These are phyloP conservation scores for Sordariomycetes sp. DNA, from an alignment of 2,329 filamentous ascomycete genomes.

Conservation along the genomic window DNA sequence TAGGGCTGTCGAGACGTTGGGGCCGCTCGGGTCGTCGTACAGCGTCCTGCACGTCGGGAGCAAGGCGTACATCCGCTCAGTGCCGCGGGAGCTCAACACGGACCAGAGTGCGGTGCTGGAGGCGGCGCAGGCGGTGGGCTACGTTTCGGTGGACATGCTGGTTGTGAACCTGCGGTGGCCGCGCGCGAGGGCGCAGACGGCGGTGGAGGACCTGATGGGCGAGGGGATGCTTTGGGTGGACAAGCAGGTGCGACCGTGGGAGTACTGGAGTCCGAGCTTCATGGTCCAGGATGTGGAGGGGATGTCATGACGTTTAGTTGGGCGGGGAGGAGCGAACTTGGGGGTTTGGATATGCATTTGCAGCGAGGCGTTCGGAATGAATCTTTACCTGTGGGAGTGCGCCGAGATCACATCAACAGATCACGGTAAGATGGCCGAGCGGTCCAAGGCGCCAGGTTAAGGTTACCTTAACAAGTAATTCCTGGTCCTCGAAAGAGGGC, in stretches of 20 bases:
- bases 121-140: conserved; percentile 79
- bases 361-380: not conserved
- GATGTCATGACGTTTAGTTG: conserved; percentile 8
- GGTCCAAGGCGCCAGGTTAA: too few relatives aligned
- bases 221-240: conserved; percentile 94
- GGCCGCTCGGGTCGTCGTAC: conserved; percentile 80
- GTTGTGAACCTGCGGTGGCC: conserved; percentile 81
- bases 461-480: too few relatives aligned
- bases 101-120: conserved; percentile 90
- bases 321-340: conserved; percentile 1
- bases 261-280: conserved; percentile 84
- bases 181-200: conserved; percentile 69
- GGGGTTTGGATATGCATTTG: not conserved
- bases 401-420: not conserved
- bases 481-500: too few relatives aligned
- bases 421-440: not conserved
- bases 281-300: conserved; percentile 35
- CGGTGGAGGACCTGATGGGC: conserved; percentile 76
- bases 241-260: conserved; percentile 62
- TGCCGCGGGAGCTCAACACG: conserved; percentile 88
- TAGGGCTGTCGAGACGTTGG: conserved; percentile 74
- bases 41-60: conserved; percentile 72
- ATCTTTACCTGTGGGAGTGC: not conserved
- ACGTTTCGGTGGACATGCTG: conserved; percentile 81
- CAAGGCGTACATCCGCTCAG: conserved; percentile 77